These are phyloP conservation scores for Paramecium sonneborni DNA, from an alignment of 73 alveolate species.

Conservation along the genomic window DNA sequence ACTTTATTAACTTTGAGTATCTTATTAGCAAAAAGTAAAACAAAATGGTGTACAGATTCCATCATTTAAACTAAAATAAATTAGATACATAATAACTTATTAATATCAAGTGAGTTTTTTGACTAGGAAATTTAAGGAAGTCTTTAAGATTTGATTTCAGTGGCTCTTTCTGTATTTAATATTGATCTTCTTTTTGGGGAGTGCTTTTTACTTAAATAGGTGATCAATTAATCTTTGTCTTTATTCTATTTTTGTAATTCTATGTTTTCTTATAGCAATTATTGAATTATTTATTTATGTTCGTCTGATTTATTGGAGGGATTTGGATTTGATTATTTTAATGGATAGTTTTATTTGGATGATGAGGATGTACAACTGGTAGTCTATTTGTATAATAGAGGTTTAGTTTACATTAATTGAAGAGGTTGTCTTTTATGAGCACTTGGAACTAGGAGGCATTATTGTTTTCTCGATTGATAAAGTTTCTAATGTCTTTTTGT, in stretches of 20 bases:
- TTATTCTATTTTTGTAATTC: background rate
- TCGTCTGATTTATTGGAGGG: background rate
- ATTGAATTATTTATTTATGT: background rate
- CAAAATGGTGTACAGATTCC: slow-evolving; percentile 12
- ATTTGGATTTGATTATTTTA: background rate
- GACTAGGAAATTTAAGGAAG: background rate
- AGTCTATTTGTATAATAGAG: background rate
- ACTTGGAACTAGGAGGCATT: slow-evolving; percentile 27
- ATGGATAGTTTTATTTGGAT: background rate
- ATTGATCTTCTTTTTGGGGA: background rate
- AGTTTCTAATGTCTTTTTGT: background rate
- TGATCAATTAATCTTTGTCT: slow-evolving; percentile 9
- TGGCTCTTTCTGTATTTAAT: background rate
- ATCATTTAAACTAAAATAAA: background rate
- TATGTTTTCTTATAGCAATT: background rate
- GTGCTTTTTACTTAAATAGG: background rate
- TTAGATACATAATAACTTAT: background rate
- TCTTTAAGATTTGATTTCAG: background rate
- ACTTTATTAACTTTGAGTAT: background rate
- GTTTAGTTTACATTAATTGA: background rate
- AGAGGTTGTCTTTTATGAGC: slow-evolving; percentile 3
- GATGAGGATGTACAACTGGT: slow-evolving; percentile 8
- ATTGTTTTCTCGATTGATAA: background rate
- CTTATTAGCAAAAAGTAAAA: background rate
- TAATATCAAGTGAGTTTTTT: background rate